phyloP scores from a whole-genome alignment of 1,284 basidiomycete species.

The Pulveroboletus ridleyi region DNA sequence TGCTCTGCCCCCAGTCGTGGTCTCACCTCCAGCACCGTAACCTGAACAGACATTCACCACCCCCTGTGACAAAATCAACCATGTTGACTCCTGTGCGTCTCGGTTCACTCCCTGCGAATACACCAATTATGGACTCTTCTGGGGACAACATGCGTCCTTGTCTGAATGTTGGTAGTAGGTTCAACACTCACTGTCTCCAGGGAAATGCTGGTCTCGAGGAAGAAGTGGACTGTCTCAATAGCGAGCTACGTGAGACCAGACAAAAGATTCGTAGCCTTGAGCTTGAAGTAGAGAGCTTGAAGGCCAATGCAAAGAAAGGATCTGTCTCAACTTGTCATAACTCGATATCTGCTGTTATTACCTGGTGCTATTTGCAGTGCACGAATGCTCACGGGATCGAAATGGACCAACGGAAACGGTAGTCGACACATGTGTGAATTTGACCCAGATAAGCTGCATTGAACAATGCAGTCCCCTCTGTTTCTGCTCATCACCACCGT shows the following conservation, averaged over 20 bases:
- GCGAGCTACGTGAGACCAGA: constrained; percentile 77
- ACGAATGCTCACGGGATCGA: no score
- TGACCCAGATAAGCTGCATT: constrained; percentile 6
- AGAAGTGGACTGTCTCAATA: constrained; percentile 67
- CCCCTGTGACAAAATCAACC: constrained; percentile 18
- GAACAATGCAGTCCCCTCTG: background rate
- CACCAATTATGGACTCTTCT: constrained; percentile 26
- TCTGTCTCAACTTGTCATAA: constrained; percentile 19
- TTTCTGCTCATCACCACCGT: background rate
- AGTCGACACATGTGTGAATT: constrained; percentile 26
- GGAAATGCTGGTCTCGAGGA: constrained; percentile 43
- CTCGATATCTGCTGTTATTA: no score
- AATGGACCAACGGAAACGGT: background rate
- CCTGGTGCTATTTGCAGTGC: no score
- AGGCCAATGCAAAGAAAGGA: constrained; percentile 63
- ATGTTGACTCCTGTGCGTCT: constrained; percentile 19
- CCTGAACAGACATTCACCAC: constrained; percentile 24
- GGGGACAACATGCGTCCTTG: constrained; percentile 36
- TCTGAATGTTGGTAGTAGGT: constrained; percentile 10
- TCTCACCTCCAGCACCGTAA: constrained; percentile 16
- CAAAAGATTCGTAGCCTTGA: constrained; percentile 84
- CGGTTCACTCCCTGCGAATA: constrained; percentile 27
- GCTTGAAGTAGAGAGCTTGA: constrained; percentile 80
- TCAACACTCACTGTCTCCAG: constrained; percentile 12
- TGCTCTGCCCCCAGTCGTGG: constrained; percentile 27